Conservation (phyloP, 306 rosid species). For the Mucuna pruriens region DNA sequence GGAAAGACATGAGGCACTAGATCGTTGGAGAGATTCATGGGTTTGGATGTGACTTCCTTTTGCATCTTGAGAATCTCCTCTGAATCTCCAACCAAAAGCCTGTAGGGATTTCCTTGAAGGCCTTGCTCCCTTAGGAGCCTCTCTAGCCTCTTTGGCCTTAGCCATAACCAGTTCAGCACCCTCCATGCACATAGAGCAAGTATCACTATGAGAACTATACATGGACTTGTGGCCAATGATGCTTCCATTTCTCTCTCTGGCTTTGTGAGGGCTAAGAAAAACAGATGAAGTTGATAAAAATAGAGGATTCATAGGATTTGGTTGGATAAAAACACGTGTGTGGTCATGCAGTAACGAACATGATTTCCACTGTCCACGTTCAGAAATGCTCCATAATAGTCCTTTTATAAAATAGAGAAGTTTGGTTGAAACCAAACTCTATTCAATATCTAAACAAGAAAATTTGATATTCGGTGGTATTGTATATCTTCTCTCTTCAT, state of each 20-base stretch:
- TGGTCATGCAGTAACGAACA: too few relatives aligned
- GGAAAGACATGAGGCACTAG: not conserved
- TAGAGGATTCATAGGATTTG: too few relatives aligned
- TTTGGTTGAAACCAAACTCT: too few relatives aligned
- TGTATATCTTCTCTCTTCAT: too few relatives aligned
- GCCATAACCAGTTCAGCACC: not conserved
- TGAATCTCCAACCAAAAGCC: not conserved
- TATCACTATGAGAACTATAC: not conserved
- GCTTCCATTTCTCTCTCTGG: not conserved
- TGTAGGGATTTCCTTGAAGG: not conserved
- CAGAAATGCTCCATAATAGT: too few relatives aligned
- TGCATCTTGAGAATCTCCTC: not conserved
- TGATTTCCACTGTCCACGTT: too few relatives aligned
- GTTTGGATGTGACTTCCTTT: not conserved
- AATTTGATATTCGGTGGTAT: too few relatives aligned
- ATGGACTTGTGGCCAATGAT: not conserved
- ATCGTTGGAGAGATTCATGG: not conserved
- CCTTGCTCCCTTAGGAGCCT: not conserved
- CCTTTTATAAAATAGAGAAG: too few relatives aligned
- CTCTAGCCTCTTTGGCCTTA: conserved; percentile 4
- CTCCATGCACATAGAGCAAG: not conserved
- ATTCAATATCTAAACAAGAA: too few relatives aligned
- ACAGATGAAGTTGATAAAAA: too few relatives aligned
- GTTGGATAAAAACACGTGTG: too few relatives aligned
- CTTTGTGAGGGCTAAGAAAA: too few relatives aligned